Percentiles rank a stretch among this genome's conserved stretches.
These are phyloP conservation scores for Aphanomyces cochlioides DNA, from an alignment of 352 stramenopile species.

Conservation along the genomic window DNA sequence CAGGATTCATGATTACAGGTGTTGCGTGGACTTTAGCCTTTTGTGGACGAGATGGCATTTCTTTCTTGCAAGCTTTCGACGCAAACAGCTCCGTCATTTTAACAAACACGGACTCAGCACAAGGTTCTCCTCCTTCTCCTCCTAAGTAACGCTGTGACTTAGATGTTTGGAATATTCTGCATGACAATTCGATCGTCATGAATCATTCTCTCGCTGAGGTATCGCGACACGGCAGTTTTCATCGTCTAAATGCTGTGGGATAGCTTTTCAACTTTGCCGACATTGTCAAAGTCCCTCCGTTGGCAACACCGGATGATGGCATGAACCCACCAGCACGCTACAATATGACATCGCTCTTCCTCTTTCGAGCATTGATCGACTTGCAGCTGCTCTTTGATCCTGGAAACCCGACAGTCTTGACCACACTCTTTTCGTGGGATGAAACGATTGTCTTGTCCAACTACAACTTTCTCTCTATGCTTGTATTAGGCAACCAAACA, in stretches of 20 bases:
- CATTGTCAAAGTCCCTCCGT: constrained; percentile 53
- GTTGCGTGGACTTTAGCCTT: constrained; percentile 47
- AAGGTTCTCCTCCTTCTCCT: no score
- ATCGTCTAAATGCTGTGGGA: background rate
- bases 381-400: constrained; percentile 36
- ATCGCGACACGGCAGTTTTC: background rate
- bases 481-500: constrained; percentile 44
- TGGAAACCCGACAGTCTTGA: constrained; percentile 31
- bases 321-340: constrained; percentile 36
- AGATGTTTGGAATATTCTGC: constrained; percentile 48
- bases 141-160: constrained; percentile 23
- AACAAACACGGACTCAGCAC: background rate
- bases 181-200: constrained; percentile 33
- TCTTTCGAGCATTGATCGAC: constrained; percentile 45
- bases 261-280: constrained; percentile 43
- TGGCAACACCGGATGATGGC: constrained; percentile 48
- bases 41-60: constrained; percentile 53
- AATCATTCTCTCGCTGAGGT: constrained; percentile 34
- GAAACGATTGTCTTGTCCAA: constrained; percentile 39
- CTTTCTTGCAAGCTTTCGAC: constrained; percentile 41
- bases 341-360: constrained; percentile 47
- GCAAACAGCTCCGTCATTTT: constrained; percentile 40
- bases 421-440: constrained; percentile 54
- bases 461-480: constrained; percentile 33
- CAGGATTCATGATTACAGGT: constrained; percentile 46